These are phyloP conservation scores for Tilletia horrida DNA, from an alignment of 1,284 basidiomycete genomes.

Conservation along the genomic window DNA sequence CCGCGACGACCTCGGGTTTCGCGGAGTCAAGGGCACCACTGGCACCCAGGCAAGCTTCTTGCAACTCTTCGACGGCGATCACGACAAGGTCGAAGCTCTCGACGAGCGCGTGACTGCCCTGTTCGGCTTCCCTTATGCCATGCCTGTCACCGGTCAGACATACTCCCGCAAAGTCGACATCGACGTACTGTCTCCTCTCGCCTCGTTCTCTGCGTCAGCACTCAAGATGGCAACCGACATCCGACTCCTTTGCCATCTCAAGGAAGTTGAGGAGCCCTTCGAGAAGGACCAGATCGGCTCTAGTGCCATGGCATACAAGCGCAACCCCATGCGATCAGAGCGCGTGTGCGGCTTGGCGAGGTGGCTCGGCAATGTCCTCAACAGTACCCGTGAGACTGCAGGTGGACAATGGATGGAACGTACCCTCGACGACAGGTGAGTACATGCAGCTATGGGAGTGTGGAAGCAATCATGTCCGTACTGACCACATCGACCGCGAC, in stretches of 20 bases:
- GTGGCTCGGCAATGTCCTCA: constrained; percentile 63
- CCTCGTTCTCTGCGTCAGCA: constrained; percentile 88
- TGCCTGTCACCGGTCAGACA: constrained; percentile 97
- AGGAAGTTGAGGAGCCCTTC: constrained; percentile 98
- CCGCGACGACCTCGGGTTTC: constrained; percentile 89
- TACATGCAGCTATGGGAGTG: not conserved
- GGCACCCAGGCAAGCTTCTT: constrained; percentile 97
- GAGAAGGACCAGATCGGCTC: constrained; percentile 97
- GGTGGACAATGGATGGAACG: constrained; percentile 55
- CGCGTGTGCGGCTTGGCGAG: constrained; percentile 90
- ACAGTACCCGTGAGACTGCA: constrained; percentile 58
- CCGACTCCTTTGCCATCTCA: constrained; percentile 58
- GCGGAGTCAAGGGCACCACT: constrained; percentile 97
- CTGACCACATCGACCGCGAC: not conserved
- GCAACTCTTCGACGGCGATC: constrained; percentile 85
- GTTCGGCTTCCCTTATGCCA: constrained; percentile 86
- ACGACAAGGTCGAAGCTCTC: constrained; percentile 79
- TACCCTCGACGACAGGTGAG: constrained; percentile 45
- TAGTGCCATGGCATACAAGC: constrained; percentile 97
- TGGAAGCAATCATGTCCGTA: constrained; percentile 19
- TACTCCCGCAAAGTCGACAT: constrained; percentile 97
- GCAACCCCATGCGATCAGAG: constrained; percentile 98
- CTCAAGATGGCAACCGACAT: constrained; percentile 98
- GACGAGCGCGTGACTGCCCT: constrained; percentile 74
- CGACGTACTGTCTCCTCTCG: constrained; percentile 83